Percentiles rank a stretch among this genome's conserved stretches.
phyloP scores from a whole-genome alignment of 805 yeast species.

The Komagataella pseudopastoris region DNA sequence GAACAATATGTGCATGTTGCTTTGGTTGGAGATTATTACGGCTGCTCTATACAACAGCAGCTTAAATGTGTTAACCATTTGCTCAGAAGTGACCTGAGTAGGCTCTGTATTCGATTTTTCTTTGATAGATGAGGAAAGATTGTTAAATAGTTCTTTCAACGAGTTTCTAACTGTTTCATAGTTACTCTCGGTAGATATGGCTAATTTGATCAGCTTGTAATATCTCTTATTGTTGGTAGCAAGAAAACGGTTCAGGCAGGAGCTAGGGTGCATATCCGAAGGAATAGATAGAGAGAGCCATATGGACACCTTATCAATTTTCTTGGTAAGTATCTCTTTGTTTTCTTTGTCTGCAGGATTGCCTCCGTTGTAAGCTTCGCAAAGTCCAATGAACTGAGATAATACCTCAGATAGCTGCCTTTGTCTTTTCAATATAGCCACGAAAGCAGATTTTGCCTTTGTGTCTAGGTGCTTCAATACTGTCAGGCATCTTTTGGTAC shows the following conservation, averaged over 20 bases:
- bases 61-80: conserved; percentile 36
- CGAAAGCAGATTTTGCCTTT: conserved; percentile 49
- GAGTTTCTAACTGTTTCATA: conserved; percentile 47
- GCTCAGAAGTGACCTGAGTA: conserved; percentile 28
- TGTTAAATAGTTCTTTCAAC: conserved; percentile 27
- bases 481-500: conserved; percentile 41
- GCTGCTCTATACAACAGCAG: conserved; percentile 51
- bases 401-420: conserved; percentile 35
- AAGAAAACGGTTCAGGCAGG: conserved; percentile 37
- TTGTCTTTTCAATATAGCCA: conserved; percentile 61
- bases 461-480: conserved; percentile 36
- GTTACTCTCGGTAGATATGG: conserved; percentile 43
- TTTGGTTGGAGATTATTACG: conserved; percentile 46
- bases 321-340: conserved; percentile 10
- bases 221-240: conserved; percentile 45
- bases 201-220: conserved; percentile 38
- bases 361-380: conserved; percentile 28
- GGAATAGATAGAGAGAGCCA: conserved; percentile 56
- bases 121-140: conserved; percentile 7
- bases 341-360: conserved; percentile 10
- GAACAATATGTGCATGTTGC: conserved; percentile 29
- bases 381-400: conserved; percentile 29
- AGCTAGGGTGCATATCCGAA: conserved; percentile 29
- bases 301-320: conserved; percentile 38
- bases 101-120: conserved; percentile 3